phyloP scores from a whole-genome alignment of 225 moss, liverwort and hornwort species.

The Sphagnum contortum region DNA sequence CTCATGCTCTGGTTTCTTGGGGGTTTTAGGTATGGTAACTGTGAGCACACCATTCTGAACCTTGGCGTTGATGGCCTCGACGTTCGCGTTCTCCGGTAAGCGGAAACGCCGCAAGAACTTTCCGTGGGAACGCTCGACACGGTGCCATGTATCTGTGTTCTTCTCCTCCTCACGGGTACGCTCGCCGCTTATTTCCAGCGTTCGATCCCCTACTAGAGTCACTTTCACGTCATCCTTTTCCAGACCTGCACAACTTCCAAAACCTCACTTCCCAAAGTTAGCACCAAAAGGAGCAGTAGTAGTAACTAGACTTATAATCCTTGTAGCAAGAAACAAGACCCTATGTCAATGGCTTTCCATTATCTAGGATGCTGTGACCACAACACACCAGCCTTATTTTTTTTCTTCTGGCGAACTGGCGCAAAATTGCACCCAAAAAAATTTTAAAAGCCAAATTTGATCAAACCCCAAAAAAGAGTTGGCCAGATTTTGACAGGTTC shows the following conservation, averaged over 20 bases:
- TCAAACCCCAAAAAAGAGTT: too few relatives aligned
- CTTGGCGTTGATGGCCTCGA: slow-evolving; percentile 38
- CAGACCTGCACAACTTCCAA: slow-evolving; percentile 19
- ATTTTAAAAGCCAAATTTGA: too few relatives aligned
- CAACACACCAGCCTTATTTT: too few relatives aligned
- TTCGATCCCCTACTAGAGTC: slow-evolving; percentile 28
- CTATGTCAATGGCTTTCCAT: too few relatives aligned
- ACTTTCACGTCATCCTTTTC: slow-evolving; percentile 54
- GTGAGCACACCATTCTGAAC: slow-evolving; percentile 64
- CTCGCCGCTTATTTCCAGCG: slow-evolving; percentile 45
- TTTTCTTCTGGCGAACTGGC: too few relatives aligned
- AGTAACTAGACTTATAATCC: too few relatives aligned
- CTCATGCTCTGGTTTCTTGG: too few relatives aligned
- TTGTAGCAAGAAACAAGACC: too few relatives aligned
- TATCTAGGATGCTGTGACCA: too few relatives aligned
- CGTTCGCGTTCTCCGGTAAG: slow-evolving; percentile 26
- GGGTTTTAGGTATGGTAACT: slow-evolving; percentile 26
- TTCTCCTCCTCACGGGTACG: slow-evolving; percentile 20
- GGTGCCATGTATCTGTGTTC: slow-evolving; percentile 27
- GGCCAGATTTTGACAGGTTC: too few relatives aligned
- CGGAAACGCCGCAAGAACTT: slow-evolving; percentile 30
- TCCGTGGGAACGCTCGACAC: slow-evolving; percentile 31
- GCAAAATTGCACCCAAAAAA: too few relatives aligned
- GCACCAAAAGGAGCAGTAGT: too few relatives aligned
- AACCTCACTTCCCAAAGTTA: background rate